Conservation (phyloP, 2,329 filamentous ascomycete species). For the Camptophora hylomeconis region DNA sequence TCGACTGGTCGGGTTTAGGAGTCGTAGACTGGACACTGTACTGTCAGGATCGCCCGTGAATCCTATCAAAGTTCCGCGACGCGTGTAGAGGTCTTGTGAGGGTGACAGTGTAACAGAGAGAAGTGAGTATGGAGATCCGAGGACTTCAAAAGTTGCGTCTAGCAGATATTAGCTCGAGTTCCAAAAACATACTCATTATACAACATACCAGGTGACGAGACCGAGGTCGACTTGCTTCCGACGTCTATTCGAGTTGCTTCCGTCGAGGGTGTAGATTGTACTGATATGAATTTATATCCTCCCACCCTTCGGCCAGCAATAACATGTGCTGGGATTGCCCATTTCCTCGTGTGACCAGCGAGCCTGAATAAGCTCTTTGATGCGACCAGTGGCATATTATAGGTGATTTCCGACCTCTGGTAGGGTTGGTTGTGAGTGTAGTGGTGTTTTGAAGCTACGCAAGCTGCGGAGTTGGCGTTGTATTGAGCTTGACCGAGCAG, state of each 20-base stretch:
- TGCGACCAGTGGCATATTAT: slow-evolving; percentile 14
- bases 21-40: slow-evolving; percentile 67
- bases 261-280: slow-evolving; percentile 30
- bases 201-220: slow-evolving; percentile 28
- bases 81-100: slow-evolving; percentile 85
- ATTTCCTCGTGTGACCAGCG: slow-evolving; percentile 10
- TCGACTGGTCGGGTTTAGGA: slow-evolving; percentile 73
- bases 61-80: slow-evolving; percentile 79
- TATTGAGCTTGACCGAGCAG: no score
- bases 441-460: no score
- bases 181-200: background rate
- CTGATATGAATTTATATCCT: slow-evolving; percentile 27
- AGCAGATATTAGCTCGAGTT: slow-evolving; percentile 6
- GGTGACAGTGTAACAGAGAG: slow-evolving; percentile 87
- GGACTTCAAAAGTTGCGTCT: slow-evolving; percentile 92
- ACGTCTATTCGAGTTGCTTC: slow-evolving; percentile 22
- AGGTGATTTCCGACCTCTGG: background rate
- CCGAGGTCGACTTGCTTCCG: slow-evolving; percentile 27
- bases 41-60: slow-evolving; percentile 84
- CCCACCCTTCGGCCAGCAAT: slow-evolving; percentile 15
- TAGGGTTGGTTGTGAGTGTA: background rate
- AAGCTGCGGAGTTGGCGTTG: no score
- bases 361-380: slow-evolving; percentile 11
- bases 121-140: slow-evolving; percentile 84
- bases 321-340: slow-evolving; percentile 15